Evolutionary conservation across 345 rosid genomes (phyloP).

Genomic region (Nephelium lappaceum): DNA sequence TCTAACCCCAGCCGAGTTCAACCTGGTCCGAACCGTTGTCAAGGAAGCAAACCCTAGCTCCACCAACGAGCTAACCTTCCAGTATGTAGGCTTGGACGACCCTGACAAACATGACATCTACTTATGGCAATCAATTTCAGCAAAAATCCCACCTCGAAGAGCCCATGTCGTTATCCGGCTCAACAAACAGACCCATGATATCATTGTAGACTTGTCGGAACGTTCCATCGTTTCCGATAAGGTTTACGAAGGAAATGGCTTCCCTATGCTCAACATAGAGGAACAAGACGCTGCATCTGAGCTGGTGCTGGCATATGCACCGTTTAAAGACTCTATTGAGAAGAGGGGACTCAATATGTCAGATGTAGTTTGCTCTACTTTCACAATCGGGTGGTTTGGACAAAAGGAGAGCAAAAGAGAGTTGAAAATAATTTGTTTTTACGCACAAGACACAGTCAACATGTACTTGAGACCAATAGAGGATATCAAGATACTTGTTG

Average conservation of each 20-base stretch:
- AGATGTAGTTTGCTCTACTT: constrained; percentile 28
- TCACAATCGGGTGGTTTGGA: constrained; percentile 40
- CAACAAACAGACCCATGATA: constrained; percentile 36
- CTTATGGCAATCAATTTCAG: constrained; percentile 27
- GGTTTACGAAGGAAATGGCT: constrained; percentile 31
- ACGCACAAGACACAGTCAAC: constrained; percentile 14
- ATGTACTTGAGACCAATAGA: constrained; percentile 31
- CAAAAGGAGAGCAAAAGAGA: constrained; percentile 12
- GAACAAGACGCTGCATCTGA: constrained; percentile 26
- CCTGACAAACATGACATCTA: constrained; percentile 33
- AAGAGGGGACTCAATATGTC: constrained; percentile 30
- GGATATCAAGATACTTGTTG: constrained; percentile 11
- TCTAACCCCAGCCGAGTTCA: constrained; percentile 25
- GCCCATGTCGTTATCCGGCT: constrained; percentile 30
- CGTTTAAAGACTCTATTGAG: constrained; percentile 29
- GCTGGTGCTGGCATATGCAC: constrained; percentile 25
- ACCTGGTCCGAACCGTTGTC: constrained; percentile 26
- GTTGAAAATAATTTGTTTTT: constrained; percentile 17
- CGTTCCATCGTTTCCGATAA: constrained; percentile 16
- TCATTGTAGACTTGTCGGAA: constrained; percentile 27
- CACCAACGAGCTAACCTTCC: constrained; percentile 27
- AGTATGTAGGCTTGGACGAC: constrained; percentile 39
- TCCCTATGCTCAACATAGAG: constrained; percentile 18
- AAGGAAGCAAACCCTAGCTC: constrained; percentile 13
- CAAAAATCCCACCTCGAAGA: constrained; percentile 31